Evolutionary conservation across 106 monocot species (phyloP).

Genomic region (Acorus calamus): DNA sequence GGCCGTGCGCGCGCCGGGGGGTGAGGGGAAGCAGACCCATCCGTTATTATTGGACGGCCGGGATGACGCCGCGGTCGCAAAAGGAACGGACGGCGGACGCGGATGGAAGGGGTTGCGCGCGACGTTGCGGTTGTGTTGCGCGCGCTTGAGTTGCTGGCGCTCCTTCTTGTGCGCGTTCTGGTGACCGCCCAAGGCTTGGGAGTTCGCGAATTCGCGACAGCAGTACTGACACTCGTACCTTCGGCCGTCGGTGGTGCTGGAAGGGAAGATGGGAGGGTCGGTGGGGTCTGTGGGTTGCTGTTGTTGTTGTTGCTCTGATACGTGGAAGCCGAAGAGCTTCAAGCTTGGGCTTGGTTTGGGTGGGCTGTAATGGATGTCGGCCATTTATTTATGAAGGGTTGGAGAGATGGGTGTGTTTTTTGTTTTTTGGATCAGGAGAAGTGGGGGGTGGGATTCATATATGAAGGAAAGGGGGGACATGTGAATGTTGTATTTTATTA

Average conservation of each 20-base stretch:
- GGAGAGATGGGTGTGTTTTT: background rate
- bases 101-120: slow-evolving; percentile 38
- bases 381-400: background rate
- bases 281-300: slow-evolving; percentile 3
- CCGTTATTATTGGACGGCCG: background rate
- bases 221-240: slow-evolving; percentile 77
- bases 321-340: slow-evolving; percentile 53
- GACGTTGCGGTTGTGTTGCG: slow-evolving; percentile 16
- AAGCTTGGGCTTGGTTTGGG: slow-evolving; percentile 9
- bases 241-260: slow-evolving; percentile 17
- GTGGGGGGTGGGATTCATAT: too few relatives aligned
- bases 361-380: slow-evolving; percentile 9
- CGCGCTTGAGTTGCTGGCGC: slow-evolving; percentile 48
- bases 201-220: slow-evolving; percentile 63
- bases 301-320: slow-evolving; percentile 13
- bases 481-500: too few relatives aligned
- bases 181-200: slow-evolving; percentile 66
- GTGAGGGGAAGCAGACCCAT: slow-evolving; percentile 37
- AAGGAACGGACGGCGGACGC: slow-evolving; percentile 17
- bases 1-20: background rate
- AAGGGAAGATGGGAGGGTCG: slow-evolving; percentile 1
- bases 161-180: slow-evolving; percentile 88
- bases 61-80: background rate
- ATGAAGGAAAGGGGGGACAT: too few relatives aligned
- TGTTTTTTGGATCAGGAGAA: too few relatives aligned